phyloP scores from a whole-genome alignment of 1,139 yeast genomes.

The Debaryomycetaceae sp. region DNA sequence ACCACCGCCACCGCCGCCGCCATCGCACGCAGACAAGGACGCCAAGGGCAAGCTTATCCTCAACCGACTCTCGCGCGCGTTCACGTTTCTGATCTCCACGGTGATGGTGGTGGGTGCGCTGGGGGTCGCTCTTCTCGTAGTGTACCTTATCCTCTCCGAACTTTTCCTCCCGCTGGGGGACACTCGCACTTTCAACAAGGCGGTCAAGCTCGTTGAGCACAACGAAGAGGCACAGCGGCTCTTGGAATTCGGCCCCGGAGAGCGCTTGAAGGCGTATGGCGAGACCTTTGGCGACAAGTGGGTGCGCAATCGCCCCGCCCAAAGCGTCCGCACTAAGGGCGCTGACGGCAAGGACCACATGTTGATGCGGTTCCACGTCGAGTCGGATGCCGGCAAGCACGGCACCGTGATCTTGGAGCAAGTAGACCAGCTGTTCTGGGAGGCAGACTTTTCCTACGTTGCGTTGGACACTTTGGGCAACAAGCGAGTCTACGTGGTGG shows the following conservation, averaged over 20 bases:
- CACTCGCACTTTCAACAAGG: constrained; percentile 83
- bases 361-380: constrained; percentile 83
- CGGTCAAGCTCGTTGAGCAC: constrained; percentile 69
- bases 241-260: constrained; percentile 50
- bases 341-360: constrained; percentile 76
- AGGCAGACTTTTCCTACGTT: constrained; percentile 69
- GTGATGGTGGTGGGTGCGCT: constrained; percentile 62
- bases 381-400: constrained; percentile 47
- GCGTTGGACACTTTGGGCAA: constrained; percentile 73
- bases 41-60: constrained; percentile 36
- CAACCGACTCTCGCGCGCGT: constrained; percentile 45
- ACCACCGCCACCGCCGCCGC: constrained; percentile 40
- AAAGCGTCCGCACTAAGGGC: constrained; percentile 51
- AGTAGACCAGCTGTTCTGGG: constrained; percentile 58
- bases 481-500: constrained; percentile 65
- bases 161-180: constrained; percentile 86
- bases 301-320: constrained; percentile 85
- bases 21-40: constrained; percentile 34
- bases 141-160: constrained; percentile 74
- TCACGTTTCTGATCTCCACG: constrained; percentile 60
- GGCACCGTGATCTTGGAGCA: constrained; percentile 81
- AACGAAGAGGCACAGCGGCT: constrained; percentile 57
- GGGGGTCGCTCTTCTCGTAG: constrained; percentile 64
- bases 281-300: constrained; percentile 69
- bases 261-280: constrained; percentile 79